A percentile compares a stretch with the other conserved stretches of the same genome.
phyloP scores from a whole-genome alignment of 441 rosid genomes.

The Jatropha podagrica region DNA sequence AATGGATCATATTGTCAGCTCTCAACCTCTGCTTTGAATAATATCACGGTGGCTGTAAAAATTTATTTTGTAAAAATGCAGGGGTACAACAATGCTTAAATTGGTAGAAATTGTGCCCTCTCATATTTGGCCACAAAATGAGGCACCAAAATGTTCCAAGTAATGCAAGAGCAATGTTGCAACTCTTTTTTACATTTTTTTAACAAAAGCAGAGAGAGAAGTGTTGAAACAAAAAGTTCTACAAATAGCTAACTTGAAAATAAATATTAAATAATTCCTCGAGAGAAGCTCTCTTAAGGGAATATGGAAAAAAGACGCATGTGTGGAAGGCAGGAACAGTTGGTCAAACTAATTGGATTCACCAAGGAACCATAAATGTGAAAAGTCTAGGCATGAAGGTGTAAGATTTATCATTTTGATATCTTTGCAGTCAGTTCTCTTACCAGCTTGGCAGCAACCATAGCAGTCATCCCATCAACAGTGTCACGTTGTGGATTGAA shows the following conservation, averaged over 20 bases:
- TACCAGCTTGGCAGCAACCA: conserved; percentile 99
- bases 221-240: background rate
- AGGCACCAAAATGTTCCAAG: background rate
- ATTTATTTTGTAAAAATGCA: background rate
- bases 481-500: conserved; percentile 99
- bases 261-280: background rate
- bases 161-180: no score
- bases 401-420: conserved; percentile 45
- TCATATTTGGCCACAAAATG: background rate
- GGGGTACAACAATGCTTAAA: background rate
- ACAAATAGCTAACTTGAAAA: background rate
- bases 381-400: background rate
- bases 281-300: background rate
- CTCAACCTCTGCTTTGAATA: no score
- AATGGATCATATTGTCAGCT: no score
- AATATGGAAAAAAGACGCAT: background rate
- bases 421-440: conserved; percentile 92
- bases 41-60: no score
- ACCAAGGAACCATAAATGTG: background rate
- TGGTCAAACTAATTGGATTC: background rate
- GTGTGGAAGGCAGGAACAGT: background rate
- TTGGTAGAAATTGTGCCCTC: background rate
- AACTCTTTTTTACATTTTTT: no score
- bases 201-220: no score
- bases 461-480: conserved; percentile 97